phyloP scores from a whole-genome alignment of 257 asterid genomes.

The Primulina eburnea region DNA sequence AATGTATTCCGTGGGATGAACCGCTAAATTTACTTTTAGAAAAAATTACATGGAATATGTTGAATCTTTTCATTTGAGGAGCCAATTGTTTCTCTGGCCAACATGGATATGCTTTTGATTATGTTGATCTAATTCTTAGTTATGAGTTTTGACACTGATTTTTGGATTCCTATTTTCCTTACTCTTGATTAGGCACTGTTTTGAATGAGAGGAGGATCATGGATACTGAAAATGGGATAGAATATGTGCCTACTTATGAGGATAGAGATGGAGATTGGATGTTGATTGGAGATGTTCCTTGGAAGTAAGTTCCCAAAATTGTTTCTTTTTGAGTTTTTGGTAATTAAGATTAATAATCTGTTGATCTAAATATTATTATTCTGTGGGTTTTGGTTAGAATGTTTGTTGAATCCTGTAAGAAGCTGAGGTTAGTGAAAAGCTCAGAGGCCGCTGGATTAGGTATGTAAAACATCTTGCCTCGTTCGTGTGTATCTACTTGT shows the following conservation, averaged over 20 bases:
- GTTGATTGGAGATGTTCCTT: slow-evolving; percentile 90
- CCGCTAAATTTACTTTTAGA: background rate
- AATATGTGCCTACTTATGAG: slow-evolving; percentile 77
- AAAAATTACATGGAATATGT: too few relatives aligned
- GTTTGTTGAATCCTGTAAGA: slow-evolving; percentile 78
- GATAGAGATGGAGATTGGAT: slow-evolving; percentile 92
- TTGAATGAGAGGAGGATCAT: slow-evolving; percentile 48
- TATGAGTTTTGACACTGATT: background rate
- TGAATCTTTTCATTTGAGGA: background rate
- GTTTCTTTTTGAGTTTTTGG: slow-evolving; percentile 7
- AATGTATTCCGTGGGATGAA: too few relatives aligned
- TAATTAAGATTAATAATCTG: background rate
- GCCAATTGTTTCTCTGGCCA: background rate
- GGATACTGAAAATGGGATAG: slow-evolving; percentile 56
- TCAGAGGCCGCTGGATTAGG: slow-evolving; percentile 42
- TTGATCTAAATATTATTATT: background rate
- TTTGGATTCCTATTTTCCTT: background rate
- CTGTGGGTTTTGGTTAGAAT: slow-evolving; percentile 40
- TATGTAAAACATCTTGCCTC: background rate
- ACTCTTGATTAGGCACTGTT: slow-evolving; percentile 41
- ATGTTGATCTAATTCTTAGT: background rate
- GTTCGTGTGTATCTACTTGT: background rate
- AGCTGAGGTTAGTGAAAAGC: slow-evolving; percentile 70
- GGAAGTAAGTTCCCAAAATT: slow-evolving; percentile 44
- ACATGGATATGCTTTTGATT: background rate